Percentiles rank a stretch among this genome's conserved stretches.
These are phyloP conservation scores for Margaritispora aquatica DNA, from an alignment of 495 filamentous ascomycete species.

Conservation along the genomic window DNA sequence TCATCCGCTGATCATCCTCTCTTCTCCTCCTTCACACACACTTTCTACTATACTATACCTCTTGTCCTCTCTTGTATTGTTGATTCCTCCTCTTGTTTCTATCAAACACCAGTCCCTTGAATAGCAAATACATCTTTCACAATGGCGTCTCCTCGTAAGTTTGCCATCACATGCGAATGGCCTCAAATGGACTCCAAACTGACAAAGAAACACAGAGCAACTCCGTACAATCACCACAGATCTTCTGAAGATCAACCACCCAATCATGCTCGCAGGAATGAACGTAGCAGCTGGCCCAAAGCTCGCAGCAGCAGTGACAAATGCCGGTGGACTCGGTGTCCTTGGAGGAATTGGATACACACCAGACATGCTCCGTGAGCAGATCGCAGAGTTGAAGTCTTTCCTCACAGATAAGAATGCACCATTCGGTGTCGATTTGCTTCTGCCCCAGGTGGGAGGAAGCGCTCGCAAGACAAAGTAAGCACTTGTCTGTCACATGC, in stretches of 20 bases:
- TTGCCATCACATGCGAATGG: conserved; percentile 12
- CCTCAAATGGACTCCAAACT: conserved; percentile 15
- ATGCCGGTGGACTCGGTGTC: conserved; percentile 93
- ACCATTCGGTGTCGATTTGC: conserved; percentile 95
- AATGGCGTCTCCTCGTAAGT: conserved; percentile 82
- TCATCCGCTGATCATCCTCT: background rate
- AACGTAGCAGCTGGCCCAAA: conserved; percentile 97
- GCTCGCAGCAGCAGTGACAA: conserved; percentile 94
- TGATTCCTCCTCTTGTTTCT: conserved; percentile 7
- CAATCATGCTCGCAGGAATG: conserved; percentile 94
- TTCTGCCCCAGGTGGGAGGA: conserved; percentile 92
- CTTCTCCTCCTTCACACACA: conserved; percentile 18
- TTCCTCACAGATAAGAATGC: conserved; percentile 89
- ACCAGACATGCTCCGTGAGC: conserved; percentile 91
- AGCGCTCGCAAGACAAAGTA: conserved; percentile 93
- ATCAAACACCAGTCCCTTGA: conserved; percentile 4
- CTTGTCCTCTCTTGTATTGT: too few relatives aligned
- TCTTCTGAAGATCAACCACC: conserved; percentile 96
- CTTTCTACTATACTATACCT: background rate
- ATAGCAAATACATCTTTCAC: conserved; percentile 25
- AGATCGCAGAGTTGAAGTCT: conserved; percentile 90
- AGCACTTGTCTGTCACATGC: conserved; percentile 24
- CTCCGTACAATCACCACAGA: conserved; percentile 87
- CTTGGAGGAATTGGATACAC: conserved; percentile 96
- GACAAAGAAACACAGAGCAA: conserved; percentile 53